These are phyloP conservation scores for Colletotrichum gigasporum DNA, from an alignment of 2,329 filamentous ascomycete species.

Conservation along the genomic window DNA sequence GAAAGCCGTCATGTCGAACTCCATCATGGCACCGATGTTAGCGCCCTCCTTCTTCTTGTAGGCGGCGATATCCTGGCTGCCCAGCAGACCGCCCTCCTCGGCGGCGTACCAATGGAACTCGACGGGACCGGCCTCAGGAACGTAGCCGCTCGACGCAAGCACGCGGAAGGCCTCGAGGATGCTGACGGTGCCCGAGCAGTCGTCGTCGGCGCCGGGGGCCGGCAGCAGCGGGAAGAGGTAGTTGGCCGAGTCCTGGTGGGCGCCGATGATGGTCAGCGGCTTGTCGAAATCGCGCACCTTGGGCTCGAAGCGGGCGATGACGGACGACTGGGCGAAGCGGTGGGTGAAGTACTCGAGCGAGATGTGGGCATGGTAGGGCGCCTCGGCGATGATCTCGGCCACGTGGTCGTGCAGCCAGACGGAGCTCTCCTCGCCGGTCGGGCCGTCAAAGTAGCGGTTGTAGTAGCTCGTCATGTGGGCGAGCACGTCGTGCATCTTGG, in stretches of 20 bases:
- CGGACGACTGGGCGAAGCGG: constrained; percentile 74
- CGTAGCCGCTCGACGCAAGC: constrained; percentile 58
- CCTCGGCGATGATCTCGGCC: constrained; percentile 43
- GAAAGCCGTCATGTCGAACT: constrained; percentile 58
- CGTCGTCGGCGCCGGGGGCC: constrained; percentile 79
- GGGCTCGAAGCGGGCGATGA: constrained; percentile 72
- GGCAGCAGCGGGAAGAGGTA: constrained; percentile 74
- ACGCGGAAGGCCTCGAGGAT: constrained; percentile 78
- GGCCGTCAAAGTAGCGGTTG: constrained; percentile 63
- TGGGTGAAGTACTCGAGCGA: constrained; percentile 66
- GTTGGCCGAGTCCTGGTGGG: constrained; percentile 80
- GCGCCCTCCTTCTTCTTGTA: constrained; percentile 70
- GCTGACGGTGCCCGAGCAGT: constrained; percentile 77
- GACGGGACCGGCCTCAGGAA: constrained; percentile 54
- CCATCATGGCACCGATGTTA: constrained; percentile 78
- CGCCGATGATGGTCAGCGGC: constrained; percentile 66
- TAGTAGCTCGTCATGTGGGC: constrained; percentile 69
- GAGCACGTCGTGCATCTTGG: constrained; percentile 72
- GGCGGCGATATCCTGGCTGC: constrained; percentile 72
- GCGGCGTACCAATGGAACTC: constrained; percentile 87
- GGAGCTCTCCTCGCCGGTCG: constrained; percentile 43
- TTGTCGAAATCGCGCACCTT: constrained; percentile 45
- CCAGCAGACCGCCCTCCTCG: constrained; percentile 75
- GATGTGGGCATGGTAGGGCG: constrained; percentile 48
- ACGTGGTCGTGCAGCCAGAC: constrained; percentile 47